Percentiles rank a stretch among this genome's conserved stretches.
Conservation (phyloP, 306 rosid genomes). For the Delonix regia region DNA sequence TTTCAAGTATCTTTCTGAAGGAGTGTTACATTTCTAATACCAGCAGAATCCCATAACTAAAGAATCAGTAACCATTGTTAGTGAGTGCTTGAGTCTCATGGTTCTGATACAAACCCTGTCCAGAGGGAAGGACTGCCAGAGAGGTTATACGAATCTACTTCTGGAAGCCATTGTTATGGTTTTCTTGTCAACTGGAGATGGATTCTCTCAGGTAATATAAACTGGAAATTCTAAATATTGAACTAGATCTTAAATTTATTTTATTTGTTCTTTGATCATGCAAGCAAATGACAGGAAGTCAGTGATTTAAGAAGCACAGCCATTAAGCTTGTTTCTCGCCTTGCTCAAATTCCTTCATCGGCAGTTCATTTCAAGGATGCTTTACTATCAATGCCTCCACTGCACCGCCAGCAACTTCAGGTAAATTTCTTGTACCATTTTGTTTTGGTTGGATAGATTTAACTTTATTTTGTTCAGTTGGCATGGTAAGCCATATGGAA, state of each 20-base stretch:
- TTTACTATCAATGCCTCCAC: constrained; percentile 82
- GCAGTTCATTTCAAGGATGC: constrained; percentile 86
- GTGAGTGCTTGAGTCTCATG: constrained; percentile 83
- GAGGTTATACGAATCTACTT: constrained; percentile 68
- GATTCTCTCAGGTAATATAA: constrained; percentile 61
- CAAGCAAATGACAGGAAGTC: constrained; percentile 62
- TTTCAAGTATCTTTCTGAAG: constrained; percentile 42
- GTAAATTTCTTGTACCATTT: constrained; percentile 39
- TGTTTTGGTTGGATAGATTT: constrained; percentile 7
- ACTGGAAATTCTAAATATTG: constrained; percentile 28
- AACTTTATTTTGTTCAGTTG: constrained; percentile 22
- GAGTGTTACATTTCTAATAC: constrained; percentile 31
- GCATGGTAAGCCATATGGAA: constrained; percentile 10
- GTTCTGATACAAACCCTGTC: constrained; percentile 75
- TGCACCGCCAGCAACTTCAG: constrained; percentile 93
- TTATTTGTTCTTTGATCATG: constrained; percentile 34
- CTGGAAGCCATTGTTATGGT: constrained; percentile 76
- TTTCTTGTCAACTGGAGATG: constrained; percentile 66
- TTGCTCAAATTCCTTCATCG: constrained; percentile 90
- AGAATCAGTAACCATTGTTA: constrained; percentile 66
- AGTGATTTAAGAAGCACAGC: constrained; percentile 72
- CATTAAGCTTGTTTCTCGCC: constrained; percentile 82
- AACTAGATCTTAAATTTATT: constrained; percentile 14
- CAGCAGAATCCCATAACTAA: constrained; percentile 73
- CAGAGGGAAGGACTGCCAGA: constrained; percentile 64